Base-by-base conservation (phyloP, 1,284 basidiomycete species). In the Sutorius eximius region DNA sequence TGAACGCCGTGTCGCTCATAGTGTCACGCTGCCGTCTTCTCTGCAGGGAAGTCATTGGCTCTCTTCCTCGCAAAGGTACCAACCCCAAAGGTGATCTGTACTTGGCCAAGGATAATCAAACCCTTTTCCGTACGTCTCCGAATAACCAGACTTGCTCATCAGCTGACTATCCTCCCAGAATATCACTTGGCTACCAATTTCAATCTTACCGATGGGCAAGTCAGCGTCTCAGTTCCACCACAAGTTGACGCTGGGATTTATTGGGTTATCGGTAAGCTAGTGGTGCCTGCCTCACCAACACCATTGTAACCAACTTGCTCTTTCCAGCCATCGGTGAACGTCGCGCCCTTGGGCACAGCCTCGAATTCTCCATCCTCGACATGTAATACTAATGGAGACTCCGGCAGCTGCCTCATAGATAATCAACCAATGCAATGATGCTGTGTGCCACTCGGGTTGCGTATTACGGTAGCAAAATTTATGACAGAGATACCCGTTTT, bases 311-410 rank as follows among this genome's bases (percentile, higher is more conserved):
- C 51, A 42, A 59, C 36, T 20, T 16, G 0, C 20, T 38, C 27
- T 22, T 41, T 36, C 18, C 18, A 77, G 76, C 76, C 34, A 67
- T 74, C 34, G 73, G 73, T 46, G 72, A 75, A 51, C 73, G 72
- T 20, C 73, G 69, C 15, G 71, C 64, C 59, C 62, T 54, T 34
- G 8, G 8, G n/a, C 1, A 0, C 3, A 58, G 60, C 45, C 72
- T 73, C 10, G 41, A 65, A 18, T 81, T 81, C 58, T 68, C 68
- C 9, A 79, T 80, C 10, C 4, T 18, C 54, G 2, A 18, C 1
- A 9, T 16, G 16, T 27, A 27, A 53, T 44, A 20, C 18, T 16
- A 13, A 36, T 15, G 10, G n/a, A 18, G 7, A 27, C 24, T 27
- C 24, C 6, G 5, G 24, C 6, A 27, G 36, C 7, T 50, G 2